Base-by-base conservation (phyloP, 2,329 filamentous ascomycete genomes). In the Seiridium unicorne region DNA sequence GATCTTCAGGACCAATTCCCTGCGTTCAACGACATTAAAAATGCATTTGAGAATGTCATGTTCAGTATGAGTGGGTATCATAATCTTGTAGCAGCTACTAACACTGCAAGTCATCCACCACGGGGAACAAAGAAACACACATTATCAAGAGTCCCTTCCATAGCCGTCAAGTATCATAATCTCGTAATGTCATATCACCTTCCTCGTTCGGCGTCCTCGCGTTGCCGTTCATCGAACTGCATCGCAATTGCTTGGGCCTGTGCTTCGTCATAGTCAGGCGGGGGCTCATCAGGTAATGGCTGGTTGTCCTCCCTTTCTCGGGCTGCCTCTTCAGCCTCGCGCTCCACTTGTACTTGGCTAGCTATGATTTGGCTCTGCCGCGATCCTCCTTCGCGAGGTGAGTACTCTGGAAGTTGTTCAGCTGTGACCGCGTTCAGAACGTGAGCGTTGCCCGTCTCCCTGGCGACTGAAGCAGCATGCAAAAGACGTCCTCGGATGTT, bases 211-310 rank as follows among this genome's bases (percentile, higher is more conserved):
- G 91, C 81, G 66, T 91, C 91, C 62, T 90, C 84, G 51, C 89
- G 88, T 65, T 93, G 82, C 62, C 89, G 90, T 66, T 91, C 86
- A 71, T 92, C 86, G 31, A 88, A 76, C 55, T 77, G 79, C 70
- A 80, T 84, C 62, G 77, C 81, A 35, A 89, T 73, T 35, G 85
- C 84, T 67, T 88, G 85, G n/a, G 84, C 87, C 74, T 97, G 94
- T 35, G 91, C 91, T 74, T 97, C 92, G 69, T 97, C 93, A 71
- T 98, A 98, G 42, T 88, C 91, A 55, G 94, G 94, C 53, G 94
- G 94, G 4, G 93, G 92, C 71, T 95, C 93, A 76, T 88, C 69
- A 69, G 92, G 76, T 78, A 74, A 77, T 34, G 67, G 68, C 60
- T 74, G 74, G 47, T 68, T 64, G 57, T 66, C 65, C 56, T 73